Percentiles rank a stretch among this genome's conserved stretches.
Evolutionary conservation across 2,329 filamentous ascomycete genomes (phyloP).

Genomic region (Pseudogymnoascus sp.): DNA sequence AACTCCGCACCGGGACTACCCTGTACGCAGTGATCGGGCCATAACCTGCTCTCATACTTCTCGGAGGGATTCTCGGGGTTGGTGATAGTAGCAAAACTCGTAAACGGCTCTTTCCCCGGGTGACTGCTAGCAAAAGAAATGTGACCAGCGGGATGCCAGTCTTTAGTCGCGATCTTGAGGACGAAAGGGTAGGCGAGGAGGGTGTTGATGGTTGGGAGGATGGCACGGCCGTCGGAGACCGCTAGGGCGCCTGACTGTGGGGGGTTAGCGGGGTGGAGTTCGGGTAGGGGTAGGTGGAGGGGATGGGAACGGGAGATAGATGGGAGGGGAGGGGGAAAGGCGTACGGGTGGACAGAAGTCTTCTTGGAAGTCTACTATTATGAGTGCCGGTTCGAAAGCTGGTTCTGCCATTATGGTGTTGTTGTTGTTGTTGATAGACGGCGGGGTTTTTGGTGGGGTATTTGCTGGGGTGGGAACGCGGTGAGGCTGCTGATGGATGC

Average conservation of each 20-base stretch:
- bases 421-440: background rate
- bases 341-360: conserved; percentile 85
- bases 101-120: conserved; percentile 55
- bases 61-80: conserved; percentile 58
- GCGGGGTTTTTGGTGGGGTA: background rate
- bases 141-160: conserved; percentile 79
- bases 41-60: conserved; percentile 61
- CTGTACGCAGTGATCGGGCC: conserved; percentile 87
- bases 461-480: background rate
- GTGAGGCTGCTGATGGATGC: background rate
- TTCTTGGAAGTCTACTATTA: conserved; percentile 85
- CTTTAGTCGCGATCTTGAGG: conserved; percentile 76
- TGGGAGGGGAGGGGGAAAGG: too few relatives aligned
- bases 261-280: conserved; percentile 15
- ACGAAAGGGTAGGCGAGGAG: conserved; percentile 65
- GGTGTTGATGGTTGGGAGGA: conserved; percentile 62
- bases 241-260: conserved; percentile 72
- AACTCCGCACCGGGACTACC: conserved; percentile 63
- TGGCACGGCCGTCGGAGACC: conserved; percentile 62
- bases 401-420: conserved; percentile 14
- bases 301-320: too few relatives aligned
- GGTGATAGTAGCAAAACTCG: conserved; percentile 51
- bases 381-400: conserved; percentile 44
- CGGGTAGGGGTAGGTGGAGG: conserved; percentile 26
- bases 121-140: conserved; percentile 97